Evolutionary conservation across 2,329 filamentous ascomycete genomes (phyloP).

Genomic region (Teratosphaeria pseudoeucalypti): DNA sequence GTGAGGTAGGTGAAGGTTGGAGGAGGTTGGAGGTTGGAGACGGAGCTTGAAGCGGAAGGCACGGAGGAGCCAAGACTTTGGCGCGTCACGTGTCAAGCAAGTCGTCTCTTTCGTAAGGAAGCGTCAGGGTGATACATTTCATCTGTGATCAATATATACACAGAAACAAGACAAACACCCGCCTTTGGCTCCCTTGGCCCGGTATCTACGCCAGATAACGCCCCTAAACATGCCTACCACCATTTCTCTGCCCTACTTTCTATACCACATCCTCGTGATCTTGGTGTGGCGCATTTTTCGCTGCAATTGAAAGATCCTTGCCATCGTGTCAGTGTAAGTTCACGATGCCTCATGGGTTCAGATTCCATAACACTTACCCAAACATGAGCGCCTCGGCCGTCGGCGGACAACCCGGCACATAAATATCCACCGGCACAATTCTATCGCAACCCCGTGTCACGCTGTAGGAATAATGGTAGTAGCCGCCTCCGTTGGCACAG

Average conservation of each 20-base stretch:
- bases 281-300: slow-evolving; percentile 57
- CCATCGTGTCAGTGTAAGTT: background rate
- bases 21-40: background rate
- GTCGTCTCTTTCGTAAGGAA: no score
- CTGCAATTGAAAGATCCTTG: slow-evolving; percentile 58
- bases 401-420: slow-evolving; percentile 61
- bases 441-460: slow-evolving; percentile 67
- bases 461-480: slow-evolving; percentile 75
- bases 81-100: background rate
- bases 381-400: slow-evolving; percentile 44
- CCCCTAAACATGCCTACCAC: background rate
- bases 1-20: no score
- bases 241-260: slow-evolving; percentile 27
- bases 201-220: background rate
- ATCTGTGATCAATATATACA: background rate
- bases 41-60: background rate
- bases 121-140: background rate
- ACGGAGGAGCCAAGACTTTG: background rate
- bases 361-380: slow-evolving; percentile 22
- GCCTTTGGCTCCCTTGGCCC: background rate
- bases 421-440: slow-evolving; percentile 69
- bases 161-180: background rate
- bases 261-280: slow-evolving; percentile 47
- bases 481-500: slow-evolving; percentile 72
- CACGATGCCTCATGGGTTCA: background rate